Conservation (phyloP, 2,329 filamentous ascomycete species). For the Claviceps capensis region DNA sequence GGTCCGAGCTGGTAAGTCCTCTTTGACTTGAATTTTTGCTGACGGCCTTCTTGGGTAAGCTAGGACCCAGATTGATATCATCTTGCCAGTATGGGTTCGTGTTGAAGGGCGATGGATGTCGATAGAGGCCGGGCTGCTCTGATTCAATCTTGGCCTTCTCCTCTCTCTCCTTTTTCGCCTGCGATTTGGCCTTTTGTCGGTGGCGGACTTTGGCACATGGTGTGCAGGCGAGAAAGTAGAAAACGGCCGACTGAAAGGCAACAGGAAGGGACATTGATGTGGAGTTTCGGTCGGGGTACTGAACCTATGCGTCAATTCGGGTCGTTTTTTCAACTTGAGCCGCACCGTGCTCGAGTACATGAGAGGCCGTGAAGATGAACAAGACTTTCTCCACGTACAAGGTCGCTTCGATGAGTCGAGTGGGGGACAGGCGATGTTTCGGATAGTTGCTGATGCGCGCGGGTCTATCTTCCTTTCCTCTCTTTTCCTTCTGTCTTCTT, state of each 20-base stretch:
- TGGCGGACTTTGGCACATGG: constrained; percentile 62
- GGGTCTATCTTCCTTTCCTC: background rate
- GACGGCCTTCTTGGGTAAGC: constrained; percentile 48
- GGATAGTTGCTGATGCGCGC: background rate
- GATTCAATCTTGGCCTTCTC: constrained; percentile 51
- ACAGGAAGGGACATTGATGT: constrained; percentile 33
- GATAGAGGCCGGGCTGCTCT: constrained; percentile 60
- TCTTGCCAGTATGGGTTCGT: constrained; percentile 84
- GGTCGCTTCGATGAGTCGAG: background rate
- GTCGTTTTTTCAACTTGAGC: constrained; percentile 4
- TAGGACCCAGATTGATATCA: constrained; percentile 73
- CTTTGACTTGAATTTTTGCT: constrained; percentile 47
- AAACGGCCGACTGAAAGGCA: constrained; percentile 61
- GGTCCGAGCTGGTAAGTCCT: constrained; percentile 42
- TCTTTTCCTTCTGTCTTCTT: background rate
- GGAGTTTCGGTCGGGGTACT: constrained; percentile 2
- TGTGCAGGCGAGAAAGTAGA: constrained; percentile 65
- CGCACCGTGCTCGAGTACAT: constrained; percentile 7
- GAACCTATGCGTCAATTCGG: constrained; percentile 2
- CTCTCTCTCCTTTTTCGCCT: constrained; percentile 54
- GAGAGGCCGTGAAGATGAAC: constrained; percentile 2
- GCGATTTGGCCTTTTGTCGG: constrained; percentile 54
- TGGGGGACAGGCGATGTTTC: background rate
- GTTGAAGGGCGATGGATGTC: constrained; percentile 68
- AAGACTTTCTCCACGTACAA: background rate